These are phyloP conservation scores for Botrytis fragariae DNA, from an alignment of 2,329 filamentous ascomycete genomes.

Conservation along the genomic window DNA sequence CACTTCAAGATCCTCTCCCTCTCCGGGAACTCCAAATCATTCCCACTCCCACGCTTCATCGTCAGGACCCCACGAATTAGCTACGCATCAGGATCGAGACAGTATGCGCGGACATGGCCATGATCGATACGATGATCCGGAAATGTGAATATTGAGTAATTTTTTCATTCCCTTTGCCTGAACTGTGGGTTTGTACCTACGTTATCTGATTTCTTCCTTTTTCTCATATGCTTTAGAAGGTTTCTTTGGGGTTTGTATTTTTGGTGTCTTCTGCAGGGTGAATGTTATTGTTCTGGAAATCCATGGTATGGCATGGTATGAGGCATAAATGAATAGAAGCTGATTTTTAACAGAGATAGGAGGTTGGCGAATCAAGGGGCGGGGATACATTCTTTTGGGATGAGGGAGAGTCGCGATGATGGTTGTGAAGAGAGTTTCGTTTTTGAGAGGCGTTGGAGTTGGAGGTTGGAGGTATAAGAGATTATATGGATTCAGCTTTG, in stretches of 20 bases:
- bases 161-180: neutral
- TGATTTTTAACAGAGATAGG: neutral
- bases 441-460: neutral
- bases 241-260: neutral
- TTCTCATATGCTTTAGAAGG: neutral
- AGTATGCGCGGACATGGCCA: neutral
- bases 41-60: neutral
- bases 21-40: too few relatives aligned
- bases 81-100: neutral
- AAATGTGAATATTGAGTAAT: conserved; percentile 17
- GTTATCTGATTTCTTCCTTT: neutral
- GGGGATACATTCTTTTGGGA: conserved; percentile 13
- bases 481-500: too few relatives aligned
- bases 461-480: neutral
- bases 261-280: neutral
- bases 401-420: neutral
- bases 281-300: neutral
- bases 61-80: neutral
- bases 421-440: neutral
- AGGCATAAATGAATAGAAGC: neutral
- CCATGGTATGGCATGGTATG: neutral
- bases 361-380: neutral
- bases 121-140: conserved; percentile 11
- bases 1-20: neutral
- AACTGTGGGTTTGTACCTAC: neutral